Evolutionary conservation across 2,329 filamentous ascomycete genomes (phyloP).

Genomic region (Trichoderma harzianum): DNA sequence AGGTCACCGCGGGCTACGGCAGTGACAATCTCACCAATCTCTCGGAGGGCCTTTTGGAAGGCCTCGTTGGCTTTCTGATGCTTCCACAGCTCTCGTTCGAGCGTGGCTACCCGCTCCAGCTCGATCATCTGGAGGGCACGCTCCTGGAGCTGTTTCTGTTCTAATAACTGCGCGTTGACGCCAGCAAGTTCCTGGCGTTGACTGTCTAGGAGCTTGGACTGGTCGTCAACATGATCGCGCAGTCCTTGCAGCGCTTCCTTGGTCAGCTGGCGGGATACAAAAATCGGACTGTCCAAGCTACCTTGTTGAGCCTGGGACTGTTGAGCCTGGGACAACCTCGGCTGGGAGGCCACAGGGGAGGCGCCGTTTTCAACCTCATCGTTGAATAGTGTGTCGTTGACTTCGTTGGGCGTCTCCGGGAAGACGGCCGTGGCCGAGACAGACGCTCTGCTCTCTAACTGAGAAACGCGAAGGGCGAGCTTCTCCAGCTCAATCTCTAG

Average conservation of each 20-base stretch:
- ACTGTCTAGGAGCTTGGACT: constrained; percentile 85
- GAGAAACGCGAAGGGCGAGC: constrained; percentile 72
- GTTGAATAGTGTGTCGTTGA: constrained; percentile 60
- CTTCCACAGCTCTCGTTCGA: constrained; percentile 93
- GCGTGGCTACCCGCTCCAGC: constrained; percentile 78
- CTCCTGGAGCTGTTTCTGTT: constrained; percentile 83
- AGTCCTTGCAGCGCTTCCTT: constrained; percentile 82
- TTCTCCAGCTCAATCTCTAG: constrained; percentile 82
- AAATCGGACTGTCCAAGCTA: constrained; percentile 38
- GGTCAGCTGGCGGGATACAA: constrained; percentile 54
- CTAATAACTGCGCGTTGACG: constrained; percentile 79
- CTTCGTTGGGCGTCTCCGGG: constrained; percentile 80
- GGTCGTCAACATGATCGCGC: constrained; percentile 86
- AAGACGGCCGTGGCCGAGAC: constrained; percentile 56
- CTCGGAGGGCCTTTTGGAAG: constrained; percentile 93
- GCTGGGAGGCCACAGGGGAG: constrained; percentile 34
- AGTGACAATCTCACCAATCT: constrained; percentile 96
- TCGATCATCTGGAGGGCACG: constrained; percentile 76
- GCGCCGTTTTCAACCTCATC: constrained; percentile 50
- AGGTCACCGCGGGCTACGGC: constrained; percentile 93
- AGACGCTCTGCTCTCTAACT: constrained; percentile 75
- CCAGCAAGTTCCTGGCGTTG: constrained; percentile 83
- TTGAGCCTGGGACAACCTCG: constrained; percentile 46
- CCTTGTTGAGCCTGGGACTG: constrained; percentile 40
- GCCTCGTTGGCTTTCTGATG: constrained; percentile 97